Base-by-base conservation (phyloP, 2,329 filamentous ascomycete species). In the Xylaria sp. region DNA sequence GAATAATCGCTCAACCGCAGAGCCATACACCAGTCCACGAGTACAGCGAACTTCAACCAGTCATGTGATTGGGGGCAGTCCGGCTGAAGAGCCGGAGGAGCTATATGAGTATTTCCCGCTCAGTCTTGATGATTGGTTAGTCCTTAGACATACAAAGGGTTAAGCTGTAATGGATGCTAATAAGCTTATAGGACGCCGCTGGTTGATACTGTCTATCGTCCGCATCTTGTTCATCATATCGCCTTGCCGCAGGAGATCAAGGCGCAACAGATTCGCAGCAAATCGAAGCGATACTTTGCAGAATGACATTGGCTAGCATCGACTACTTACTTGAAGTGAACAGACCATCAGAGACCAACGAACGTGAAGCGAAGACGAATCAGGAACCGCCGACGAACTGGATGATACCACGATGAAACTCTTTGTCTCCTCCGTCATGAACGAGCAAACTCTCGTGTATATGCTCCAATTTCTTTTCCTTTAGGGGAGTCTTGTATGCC, bases 31-130 rank as follows among this genome's bases (percentile, higher is more conserved):
- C 30, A 84, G 82, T 63, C 82, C 82, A 1, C 78, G 65, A 60
- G 64, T 63, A 65, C 73, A 59, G 64, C 72, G 60, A 64, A 57
- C 71, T 4, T 67, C 69, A 8, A 68, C 70, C 1, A 74, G 70
- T 3, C 73, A 75, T 19, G 74, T 74, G 55, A 66, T 69, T 51
- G 80, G 79, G 66, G 81, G 83, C 71, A 87, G 88, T 70, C 81
- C 89, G 39, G 76, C 86, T 65, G 91, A 96, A 67, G 88, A 88
- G 67, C 87, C 87, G 0, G 92, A 97, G 74, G 78, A 92, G 65
- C 78, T 97, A 16, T 97, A 97, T 71, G 92, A 97, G 75, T 97
- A 97, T 71, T 97, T 97, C 65, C 92, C 92, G 0, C 79, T 97
- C 13, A 92, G 89, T 53, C 77, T 96, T 60, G 92, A 97, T 72